Percentiles rank a stretch among this genome's conserved stretches.
Evolutionary conservation across 495 filamentous ascomycete species (phyloP).

Genomic region (Tuber microsphaerosporum): DNA sequence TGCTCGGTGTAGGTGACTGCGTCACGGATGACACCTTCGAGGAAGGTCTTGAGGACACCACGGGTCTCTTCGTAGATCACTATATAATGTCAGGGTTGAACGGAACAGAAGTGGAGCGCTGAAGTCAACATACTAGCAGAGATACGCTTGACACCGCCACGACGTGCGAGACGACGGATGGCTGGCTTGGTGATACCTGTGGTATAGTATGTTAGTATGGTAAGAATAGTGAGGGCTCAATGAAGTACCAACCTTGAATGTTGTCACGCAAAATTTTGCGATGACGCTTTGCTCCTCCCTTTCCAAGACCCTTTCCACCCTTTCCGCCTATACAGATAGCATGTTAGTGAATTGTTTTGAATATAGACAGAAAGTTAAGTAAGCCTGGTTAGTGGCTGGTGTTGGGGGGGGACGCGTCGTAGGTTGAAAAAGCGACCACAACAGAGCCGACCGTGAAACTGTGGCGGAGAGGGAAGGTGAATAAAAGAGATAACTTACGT

Average conservation of each 20-base stretch:
- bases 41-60: slow-evolving; percentile 99
- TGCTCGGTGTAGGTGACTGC: slow-evolving; percentile 98
- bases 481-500: slow-evolving; percentile 61
- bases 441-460: slow-evolving; percentile 40
- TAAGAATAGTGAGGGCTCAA: slow-evolving; percentile 29
- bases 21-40: slow-evolving; percentile 99
- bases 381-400: slow-evolving; percentile 21
- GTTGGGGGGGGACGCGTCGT: slow-evolving; percentile 32
- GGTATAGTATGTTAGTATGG: slow-evolving; percentile 43
- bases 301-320: slow-evolving; percentile 93
- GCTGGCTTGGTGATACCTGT: slow-evolving; percentile 99
- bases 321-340: slow-evolving; percentile 62
- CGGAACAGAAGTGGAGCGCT: background rate
- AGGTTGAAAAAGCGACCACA: slow-evolving; percentile 28
- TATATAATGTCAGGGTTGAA: slow-evolving; percentile 43
- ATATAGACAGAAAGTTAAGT: slow-evolving; percentile 9
- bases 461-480: slow-evolving; percentile 26
- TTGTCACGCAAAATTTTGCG: slow-evolving; percentile 99
- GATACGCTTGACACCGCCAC: slow-evolving; percentile 99
- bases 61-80: slow-evolving; percentile 99
- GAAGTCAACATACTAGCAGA: slow-evolving; percentile 65
- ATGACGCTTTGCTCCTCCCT: slow-evolving; percentile 83
- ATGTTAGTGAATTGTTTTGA: slow-evolving; percentile 36
- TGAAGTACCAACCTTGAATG: slow-evolving; percentile 57
- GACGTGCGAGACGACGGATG: slow-evolving; percentile 98